Conservation (phyloP, 2,329 filamentous ascomycete genomes). For the Fusarium miscanthi region DNA sequence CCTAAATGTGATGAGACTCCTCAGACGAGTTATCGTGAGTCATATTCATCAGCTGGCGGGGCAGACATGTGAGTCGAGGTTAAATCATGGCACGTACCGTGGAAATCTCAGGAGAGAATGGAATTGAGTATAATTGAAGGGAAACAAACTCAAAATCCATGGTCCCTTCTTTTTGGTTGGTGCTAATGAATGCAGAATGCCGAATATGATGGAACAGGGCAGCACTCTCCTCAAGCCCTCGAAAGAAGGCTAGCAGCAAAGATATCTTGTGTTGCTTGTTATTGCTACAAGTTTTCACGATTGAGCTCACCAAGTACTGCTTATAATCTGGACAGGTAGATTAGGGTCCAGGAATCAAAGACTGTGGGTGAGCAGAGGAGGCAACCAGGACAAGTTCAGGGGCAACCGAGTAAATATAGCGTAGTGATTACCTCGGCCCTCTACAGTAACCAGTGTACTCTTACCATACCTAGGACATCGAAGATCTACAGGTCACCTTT, state of each 20-base stretch:
- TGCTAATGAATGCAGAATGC: background rate
- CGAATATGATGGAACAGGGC: background rate
- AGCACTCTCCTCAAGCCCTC: background rate
- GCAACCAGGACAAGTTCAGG: too few relatives aligned
- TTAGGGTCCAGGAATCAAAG: fast-evolving
- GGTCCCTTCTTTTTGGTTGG: background rate
- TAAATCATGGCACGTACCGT: too few relatives aligned
- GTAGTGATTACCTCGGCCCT: too few relatives aligned
- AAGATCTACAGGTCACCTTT: fast-evolving
- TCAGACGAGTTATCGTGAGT: background rate
- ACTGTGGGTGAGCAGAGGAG: background rate
- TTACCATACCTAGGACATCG: background rate
- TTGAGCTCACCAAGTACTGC: fast-evolving
- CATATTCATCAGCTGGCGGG: background rate
- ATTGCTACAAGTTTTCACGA: fast-evolving
- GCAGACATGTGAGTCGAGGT: too few relatives aligned
- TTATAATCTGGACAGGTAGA: too few relatives aligned
- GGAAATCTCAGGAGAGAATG: background rate
- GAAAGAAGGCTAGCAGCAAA: background rate
- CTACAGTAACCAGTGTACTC: too few relatives aligned
- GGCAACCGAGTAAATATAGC: fast-evolving
- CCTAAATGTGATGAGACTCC: background rate
- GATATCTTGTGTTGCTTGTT: background rate
- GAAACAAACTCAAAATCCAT: fast-evolving
- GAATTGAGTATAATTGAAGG: fast-evolving